phyloP scores from a whole-genome alignment of 768 basidiomycete species.

The Neoboletus brunneissimus region DNA sequence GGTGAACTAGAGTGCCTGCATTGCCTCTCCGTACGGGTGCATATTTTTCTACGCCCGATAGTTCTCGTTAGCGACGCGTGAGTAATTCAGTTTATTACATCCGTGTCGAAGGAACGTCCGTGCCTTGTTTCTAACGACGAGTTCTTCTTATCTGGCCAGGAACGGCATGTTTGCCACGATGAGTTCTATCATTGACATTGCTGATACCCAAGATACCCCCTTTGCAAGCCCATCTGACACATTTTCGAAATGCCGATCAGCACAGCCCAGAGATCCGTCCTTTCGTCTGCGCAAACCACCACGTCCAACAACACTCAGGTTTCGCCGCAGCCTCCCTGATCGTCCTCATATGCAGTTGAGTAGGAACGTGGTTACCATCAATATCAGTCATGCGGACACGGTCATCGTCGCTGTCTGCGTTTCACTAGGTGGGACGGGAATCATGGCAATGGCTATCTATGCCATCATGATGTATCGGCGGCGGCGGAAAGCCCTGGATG shows the following conservation, averaged over 20 bases:
- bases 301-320: background rate
- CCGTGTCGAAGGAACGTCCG: background rate
- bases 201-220: conserved; percentile 3
- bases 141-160: conserved; percentile 25
- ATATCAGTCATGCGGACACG: conserved; percentile 2
- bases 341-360: conserved; percentile 3
- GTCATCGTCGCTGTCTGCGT: conserved; percentile 18
- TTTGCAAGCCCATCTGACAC: background rate
- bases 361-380: background rate
- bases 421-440: conserved; percentile 21
- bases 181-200: background rate
- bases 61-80: conserved; percentile 43
- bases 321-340: background rate
- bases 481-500: conserved; percentile 8
- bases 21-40: background rate
- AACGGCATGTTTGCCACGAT: conserved; percentile 35
- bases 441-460: conserved; percentile 13
- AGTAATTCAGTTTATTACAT: conserved; percentile 23
- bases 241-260: conserved; percentile 13
- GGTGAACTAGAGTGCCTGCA: conserved; percentile 20
- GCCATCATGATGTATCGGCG: conserved; percentile 20
- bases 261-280: background rate
- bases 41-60: conserved; percentile 10
- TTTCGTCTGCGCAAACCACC: background rate
- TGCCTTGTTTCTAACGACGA: background rate